Percentiles rank a stretch among this genome's conserved stretches.
Conservation (phyloP, 1,284 basidiomycete species). For the Ceratobasidium sp. region DNA sequence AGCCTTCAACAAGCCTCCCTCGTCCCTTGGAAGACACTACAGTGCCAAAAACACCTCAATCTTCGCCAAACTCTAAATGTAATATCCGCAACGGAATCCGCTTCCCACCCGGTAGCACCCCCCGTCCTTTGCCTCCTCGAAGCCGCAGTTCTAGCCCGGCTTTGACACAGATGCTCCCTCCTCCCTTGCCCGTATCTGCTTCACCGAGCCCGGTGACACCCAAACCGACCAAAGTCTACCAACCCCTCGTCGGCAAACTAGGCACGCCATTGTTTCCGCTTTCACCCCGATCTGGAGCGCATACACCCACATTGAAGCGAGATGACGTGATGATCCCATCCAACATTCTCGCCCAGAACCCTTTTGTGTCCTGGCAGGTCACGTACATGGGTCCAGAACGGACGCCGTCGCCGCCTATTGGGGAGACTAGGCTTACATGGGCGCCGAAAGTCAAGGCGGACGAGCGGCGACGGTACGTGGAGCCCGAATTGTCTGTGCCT, state of each 20-base stretch:
- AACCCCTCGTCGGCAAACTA: background rate
- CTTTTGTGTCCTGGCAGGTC: background rate
- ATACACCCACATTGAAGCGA: background rate
- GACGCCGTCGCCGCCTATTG: slow-evolving; percentile 23
- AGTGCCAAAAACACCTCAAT: background rate
- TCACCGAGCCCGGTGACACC: slow-evolving; percentile 11
- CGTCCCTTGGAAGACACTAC: background rate
- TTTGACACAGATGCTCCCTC: slow-evolving; percentile 27
- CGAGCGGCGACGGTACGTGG: background rate
- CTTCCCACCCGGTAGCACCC: slow-evolving; percentile 18
- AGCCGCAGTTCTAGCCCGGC: slow-evolving; percentile 23
- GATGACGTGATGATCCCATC: background rate
- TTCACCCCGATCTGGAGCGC: background rate
- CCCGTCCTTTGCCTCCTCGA: background rate
- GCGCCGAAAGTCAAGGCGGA: background rate
- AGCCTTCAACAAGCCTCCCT: slow-evolving; percentile 9
- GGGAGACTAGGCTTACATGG: background rate
- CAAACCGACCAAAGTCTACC: slow-evolving; percentile 1
- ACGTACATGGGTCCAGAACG: slow-evolving; percentile 21
- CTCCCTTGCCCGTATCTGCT: background rate
- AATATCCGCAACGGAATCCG: background rate
- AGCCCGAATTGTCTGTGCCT: background rate
- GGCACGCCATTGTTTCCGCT: background rate
- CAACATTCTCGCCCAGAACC: background rate
- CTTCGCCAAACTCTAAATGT: background rate